These are phyloP conservation scores for Pichia paraexigua DNA, from an alignment of 805 yeast species.

Conservation along the genomic window DNA sequence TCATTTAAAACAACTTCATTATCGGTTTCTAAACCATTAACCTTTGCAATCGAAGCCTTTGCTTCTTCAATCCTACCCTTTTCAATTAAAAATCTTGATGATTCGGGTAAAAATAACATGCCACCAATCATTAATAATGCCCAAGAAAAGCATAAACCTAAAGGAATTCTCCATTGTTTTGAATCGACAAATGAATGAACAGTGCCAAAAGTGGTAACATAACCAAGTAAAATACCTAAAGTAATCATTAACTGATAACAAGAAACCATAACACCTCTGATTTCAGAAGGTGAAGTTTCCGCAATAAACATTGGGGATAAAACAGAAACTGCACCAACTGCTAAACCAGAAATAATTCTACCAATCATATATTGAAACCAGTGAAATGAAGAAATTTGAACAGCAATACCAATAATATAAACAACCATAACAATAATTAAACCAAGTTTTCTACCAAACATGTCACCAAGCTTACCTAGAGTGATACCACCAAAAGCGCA, in stretches of 20 bases:
- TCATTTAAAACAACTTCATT: constrained; percentile 47
- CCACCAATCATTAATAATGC: constrained; percentile 38
- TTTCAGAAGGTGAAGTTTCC: constrained; percentile 57
- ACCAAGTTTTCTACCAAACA: constrained; percentile 50
- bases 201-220: constrained; percentile 56
- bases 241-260: constrained; percentile 63
- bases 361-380: constrained; percentile 61
- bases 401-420: constrained; percentile 49
- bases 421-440: constrained; percentile 42
- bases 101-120: constrained; percentile 57
- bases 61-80: constrained; percentile 42
- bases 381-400: constrained; percentile 46
- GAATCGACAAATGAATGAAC: constrained; percentile 37
- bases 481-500: constrained; percentile 64
- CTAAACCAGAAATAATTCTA: constrained; percentile 46
- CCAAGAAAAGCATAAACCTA: constrained; percentile 42
- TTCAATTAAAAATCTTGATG: constrained; percentile 53
- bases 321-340: constrained; percentile 45
- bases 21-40: constrained; percentile 46
- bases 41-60: constrained; percentile 42
- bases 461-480: constrained; percentile 47
- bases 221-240: constrained; percentile 60
- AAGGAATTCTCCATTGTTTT: constrained; percentile 58
- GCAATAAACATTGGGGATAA: constrained; percentile 49
- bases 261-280: constrained; percentile 62